phyloP scores from a whole-genome alignment of 345 rosid genomes.

The Gossypium ekmanianum region DNA sequence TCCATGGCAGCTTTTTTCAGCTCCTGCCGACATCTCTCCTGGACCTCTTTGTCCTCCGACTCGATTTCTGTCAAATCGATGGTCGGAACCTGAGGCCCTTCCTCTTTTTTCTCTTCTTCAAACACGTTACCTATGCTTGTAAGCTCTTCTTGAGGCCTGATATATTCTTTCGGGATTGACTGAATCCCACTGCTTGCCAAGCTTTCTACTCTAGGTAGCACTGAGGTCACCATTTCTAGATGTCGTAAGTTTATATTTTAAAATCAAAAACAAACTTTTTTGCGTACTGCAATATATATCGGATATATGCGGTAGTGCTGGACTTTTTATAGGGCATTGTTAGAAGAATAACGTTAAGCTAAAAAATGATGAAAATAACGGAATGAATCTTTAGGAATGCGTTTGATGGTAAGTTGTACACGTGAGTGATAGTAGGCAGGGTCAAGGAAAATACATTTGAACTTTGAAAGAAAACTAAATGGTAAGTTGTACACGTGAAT shows the following conservation, averaged over 20 bases:
- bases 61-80: neutral
- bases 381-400: neutral
- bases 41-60: neutral
- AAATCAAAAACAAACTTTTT: neutral
- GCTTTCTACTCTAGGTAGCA: neutral
- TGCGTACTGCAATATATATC: neutral
- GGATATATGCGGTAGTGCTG: neutral
- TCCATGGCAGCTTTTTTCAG: conserved; percentile 2
- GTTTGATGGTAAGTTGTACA: neutral
- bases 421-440: neutral
- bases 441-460: neutral
- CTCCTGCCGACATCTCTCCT: neutral
- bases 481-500: conserved; percentile 1
- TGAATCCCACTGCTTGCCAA: conserved; percentile 2
- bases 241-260: neutral
- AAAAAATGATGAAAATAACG: neutral
- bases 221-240: neutral
- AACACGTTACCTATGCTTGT: neutral
- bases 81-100: conserved; percentile 5
- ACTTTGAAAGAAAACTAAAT: neutral
- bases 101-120: neutral
- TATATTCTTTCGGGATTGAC: conserved; percentile 3
- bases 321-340: neutral
- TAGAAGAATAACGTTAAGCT: neutral
- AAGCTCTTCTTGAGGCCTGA: neutral